Percentiles rank a stretch among this genome's conserved stretches.
Evolutionary conservation across 176 grass and related monocot species (phyloP).

Genomic region (Avena sativa): DNA sequence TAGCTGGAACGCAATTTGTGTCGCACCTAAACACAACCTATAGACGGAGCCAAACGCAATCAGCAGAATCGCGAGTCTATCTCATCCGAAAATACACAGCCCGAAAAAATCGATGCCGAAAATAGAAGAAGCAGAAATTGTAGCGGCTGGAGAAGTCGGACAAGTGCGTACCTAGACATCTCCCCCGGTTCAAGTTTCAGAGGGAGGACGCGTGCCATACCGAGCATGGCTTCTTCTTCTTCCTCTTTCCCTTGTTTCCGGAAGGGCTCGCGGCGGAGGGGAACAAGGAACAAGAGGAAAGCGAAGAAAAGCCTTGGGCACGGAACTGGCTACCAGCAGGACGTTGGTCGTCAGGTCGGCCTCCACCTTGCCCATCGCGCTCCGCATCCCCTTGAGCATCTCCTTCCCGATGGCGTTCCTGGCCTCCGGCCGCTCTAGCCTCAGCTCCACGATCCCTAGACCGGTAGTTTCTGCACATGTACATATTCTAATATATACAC

Average conservation of each 20-base stretch:
- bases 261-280: constrained; percentile 31
- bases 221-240: not conserved
- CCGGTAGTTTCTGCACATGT: too few species aligned
- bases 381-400: constrained; percentile 73
- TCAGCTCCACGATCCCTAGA: constrained; percentile 82
- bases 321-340: constrained; percentile 69
- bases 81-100: not conserved
- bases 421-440: constrained; percentile 51
- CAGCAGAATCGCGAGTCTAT: not conserved
- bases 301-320: constrained; percentile 66
- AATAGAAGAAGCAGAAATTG: not conserved
- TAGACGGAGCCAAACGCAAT: not conserved
- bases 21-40: too few species aligned
- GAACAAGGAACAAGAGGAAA: not conserved
- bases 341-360: constrained; percentile 67
- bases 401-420: constrained; percentile 95
- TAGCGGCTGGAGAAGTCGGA: not conserved
- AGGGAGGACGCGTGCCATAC: constrained; percentile 51
- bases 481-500: too few species aligned
- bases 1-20: not conserved
- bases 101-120: not conserved
- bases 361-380: constrained; percentile 58
- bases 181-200: constrained; percentile 43
- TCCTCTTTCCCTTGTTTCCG: not conserved
- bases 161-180: constrained; percentile 34